Conservation (phyloP, 2,329 filamentous ascomycete genomes). For the Grosmannia clavigera region DNA sequence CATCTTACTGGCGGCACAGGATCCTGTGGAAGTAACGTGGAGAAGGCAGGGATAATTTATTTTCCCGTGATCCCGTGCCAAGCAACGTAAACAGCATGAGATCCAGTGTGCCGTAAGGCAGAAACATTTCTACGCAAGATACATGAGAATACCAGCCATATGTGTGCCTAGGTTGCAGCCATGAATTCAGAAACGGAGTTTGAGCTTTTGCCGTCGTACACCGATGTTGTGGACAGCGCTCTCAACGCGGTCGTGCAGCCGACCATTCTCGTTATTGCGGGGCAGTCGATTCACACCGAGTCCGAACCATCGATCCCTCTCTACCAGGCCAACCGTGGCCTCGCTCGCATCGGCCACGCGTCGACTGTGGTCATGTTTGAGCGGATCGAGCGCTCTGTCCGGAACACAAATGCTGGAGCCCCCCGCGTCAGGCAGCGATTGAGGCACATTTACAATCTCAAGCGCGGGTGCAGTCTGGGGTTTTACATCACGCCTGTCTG, state of each 20-base stretch:
- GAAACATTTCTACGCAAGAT: no score
- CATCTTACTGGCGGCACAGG: no score
- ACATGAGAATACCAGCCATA: no score
- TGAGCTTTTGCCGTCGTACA: neutral
- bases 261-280: neutral
- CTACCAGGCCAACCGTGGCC: constrained; percentile 1
- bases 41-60: no score
- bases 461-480: neutral
- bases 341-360: neutral
- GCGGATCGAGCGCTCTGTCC: neutral
- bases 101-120: no score
- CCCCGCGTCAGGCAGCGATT: neutral
- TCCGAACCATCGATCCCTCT: neutral
- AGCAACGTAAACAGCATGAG: no score
- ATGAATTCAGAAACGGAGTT: neutral
- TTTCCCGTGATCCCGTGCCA: no score
- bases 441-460: neutral
- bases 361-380: neutral
- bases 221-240: neutral
- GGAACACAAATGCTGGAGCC: neutral
- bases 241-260: neutral
- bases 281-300: neutral
- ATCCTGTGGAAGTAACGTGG: no score
- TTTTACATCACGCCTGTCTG: neutral
- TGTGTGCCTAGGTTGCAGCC: neutral